Conservation (phyloP, 371 early-diverging fungal species). For the Encephalitozoon romaleae region DNA sequence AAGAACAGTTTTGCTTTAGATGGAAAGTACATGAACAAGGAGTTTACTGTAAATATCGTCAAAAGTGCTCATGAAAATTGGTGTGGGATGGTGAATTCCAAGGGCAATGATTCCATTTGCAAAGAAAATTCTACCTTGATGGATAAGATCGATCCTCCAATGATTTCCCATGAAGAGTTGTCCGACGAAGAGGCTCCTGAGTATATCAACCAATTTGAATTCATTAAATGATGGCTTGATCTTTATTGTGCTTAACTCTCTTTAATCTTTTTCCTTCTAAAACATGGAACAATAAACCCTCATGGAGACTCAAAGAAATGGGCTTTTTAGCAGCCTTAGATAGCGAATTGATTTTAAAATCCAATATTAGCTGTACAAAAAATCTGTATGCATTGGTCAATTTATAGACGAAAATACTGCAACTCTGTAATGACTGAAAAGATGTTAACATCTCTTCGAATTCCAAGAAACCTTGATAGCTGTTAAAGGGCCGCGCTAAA, state of each 20-base stretch:
- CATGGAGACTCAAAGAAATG: background rate
- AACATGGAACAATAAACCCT: background rate
- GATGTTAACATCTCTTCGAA: background rate
- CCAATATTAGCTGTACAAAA: background rate
- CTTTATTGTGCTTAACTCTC: background rate
- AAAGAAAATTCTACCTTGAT: slow-evolving; percentile 11
- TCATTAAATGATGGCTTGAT: background rate
- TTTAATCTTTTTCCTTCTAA: background rate
- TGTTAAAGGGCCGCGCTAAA: background rate
- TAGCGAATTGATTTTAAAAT: background rate
- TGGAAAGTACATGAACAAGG: slow-evolving; percentile 74
- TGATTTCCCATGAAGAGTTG: background rate
- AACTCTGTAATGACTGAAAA: background rate
- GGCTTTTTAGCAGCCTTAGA: background rate
- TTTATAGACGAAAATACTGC: background rate
- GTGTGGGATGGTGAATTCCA: slow-evolving; percentile 66
- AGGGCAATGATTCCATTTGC: background rate
- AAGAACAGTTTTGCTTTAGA: slow-evolving; percentile 90
- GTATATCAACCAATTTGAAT: slow-evolving; percentile 3
- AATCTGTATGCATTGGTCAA: background rate
- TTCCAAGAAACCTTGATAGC: background rate
- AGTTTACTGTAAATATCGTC: slow-evolving; percentile 76
- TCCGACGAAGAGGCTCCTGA: slow-evolving; percentile 4
- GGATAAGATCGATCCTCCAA: background rate
- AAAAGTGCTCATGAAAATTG: slow-evolving; percentile 85